phyloP scores from a whole-genome alignment of 2,329 filamentous ascomycete species.

The Stagonosporopsis cucurbitacearum region DNA sequence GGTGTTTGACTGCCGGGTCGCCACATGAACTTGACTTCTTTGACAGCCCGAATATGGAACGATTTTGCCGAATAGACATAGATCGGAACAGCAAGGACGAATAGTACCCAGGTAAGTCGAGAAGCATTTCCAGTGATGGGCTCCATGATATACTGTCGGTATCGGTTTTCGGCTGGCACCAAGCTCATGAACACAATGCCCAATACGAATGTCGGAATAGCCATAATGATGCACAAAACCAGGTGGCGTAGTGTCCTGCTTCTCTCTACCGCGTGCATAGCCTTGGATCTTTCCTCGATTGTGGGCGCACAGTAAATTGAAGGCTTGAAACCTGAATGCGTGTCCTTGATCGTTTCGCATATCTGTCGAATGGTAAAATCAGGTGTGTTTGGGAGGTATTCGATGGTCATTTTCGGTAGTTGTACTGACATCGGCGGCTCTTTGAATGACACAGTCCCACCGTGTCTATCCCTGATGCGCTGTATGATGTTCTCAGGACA shows the following conservation, averaged over 20 bases:
- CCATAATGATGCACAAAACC: constrained; percentile 69
- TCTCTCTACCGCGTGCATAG: constrained; percentile 74
- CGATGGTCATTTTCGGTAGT: constrained; percentile 70
- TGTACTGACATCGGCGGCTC: constrained; percentile 63
- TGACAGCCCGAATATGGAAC: constrained; percentile 80
- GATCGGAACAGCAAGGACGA: constrained; percentile 81
- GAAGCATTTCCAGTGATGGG: constrained; percentile 72
- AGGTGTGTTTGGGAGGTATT: constrained; percentile 72
- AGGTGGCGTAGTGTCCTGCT: constrained; percentile 73
- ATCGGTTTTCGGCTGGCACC: constrained; percentile 64
- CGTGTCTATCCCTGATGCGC: constrained; percentile 60
- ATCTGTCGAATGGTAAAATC: constrained; percentile 78
- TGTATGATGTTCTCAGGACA: constrained; percentile 59
- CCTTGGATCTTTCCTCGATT: constrained; percentile 79
- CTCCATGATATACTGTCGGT: constrained; percentile 71
- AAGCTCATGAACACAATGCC: constrained; percentile 93
- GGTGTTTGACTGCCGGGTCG: constrained; percentile 75
- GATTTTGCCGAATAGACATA: constrained; percentile 87
- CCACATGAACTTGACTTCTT: constrained; percentile 82
- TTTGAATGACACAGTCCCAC: constrained; percentile 58
- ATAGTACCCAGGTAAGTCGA: constrained; percentile 78
- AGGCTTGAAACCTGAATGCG: constrained; percentile 70
- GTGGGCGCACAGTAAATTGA: constrained; percentile 80
- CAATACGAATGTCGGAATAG: constrained; percentile 84
- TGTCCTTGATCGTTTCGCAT: constrained; percentile 68